Base-by-base conservation (phyloP, 768 basidiomycete species). In the Roridomyces roridus region DNA sequence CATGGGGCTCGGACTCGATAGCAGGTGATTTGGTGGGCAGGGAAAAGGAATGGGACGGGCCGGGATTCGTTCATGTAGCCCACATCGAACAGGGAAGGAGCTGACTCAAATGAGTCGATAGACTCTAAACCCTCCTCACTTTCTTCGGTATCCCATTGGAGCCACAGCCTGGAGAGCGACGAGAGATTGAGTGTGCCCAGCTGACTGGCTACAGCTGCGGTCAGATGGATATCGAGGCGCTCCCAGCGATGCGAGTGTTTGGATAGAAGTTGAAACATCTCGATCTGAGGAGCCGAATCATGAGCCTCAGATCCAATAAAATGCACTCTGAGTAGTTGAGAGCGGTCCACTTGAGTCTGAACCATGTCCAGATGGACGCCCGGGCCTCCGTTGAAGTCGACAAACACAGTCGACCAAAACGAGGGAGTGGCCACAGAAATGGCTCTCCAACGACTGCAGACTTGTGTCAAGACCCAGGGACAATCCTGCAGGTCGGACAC, bases 401-500 rank as follows among this genome's bases (percentile, higher is more conserved):
- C 29, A n/a, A 4, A 28, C 8, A 57, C 10, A 14, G 6, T 12
- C 7, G 56, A 51, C 56, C 56, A 57, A 35, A 57, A 34, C 7
- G 44, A 51, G n/a, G 39, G 39, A 40, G 39, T 40, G 20, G 39
- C 15, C 7, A 40, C 9, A 17, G 39, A 24, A n/a, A 45, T 20
- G 2, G 15, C 36, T 50, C 55, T 50, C 39, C 39, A 40, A 21
- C 39, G 39, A 7, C 39, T 40, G 20, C 39, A n/a, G 17, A 40
- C 39, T n/a, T 40, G 49, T 5, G 43, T n/a, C 28, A 51, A 10
- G 9, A 40, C 10, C 44, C 49, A 57, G 3, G 56, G 49, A 24
- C 48, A 46, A 4, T 28, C 14, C 11, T 8, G n/a, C 20, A 46
- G 2, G 6, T 46, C 26, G 28, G 23, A 28, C 24, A 21, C 15